Evolutionary conservation across 1,139 yeast genomes (phyloP).

Genomic region (Zygoascus meyerae): DNA sequence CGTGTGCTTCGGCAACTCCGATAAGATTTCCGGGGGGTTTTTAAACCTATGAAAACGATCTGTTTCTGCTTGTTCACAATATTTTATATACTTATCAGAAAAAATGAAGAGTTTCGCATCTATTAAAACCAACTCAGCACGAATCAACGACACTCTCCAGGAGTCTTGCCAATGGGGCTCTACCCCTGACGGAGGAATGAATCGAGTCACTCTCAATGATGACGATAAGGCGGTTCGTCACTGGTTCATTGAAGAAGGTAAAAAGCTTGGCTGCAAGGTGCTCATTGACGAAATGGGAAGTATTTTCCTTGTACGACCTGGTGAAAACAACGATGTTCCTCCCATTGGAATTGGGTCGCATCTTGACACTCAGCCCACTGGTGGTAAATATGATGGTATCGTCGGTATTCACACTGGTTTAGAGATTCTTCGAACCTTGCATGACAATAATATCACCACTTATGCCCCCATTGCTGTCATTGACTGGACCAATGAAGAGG

Average conservation of each 20-base stretch:
- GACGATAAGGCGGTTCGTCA: conserved; percentile 61
- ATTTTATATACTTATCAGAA: not conserved
- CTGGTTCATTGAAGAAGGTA: conserved; percentile 56
- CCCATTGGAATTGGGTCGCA: conserved; percentile 73
- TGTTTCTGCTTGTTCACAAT: too few species aligned
- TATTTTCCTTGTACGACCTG: conserved; percentile 60
- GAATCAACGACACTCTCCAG: conserved; percentile 53
- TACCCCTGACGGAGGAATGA: conserved; percentile 55
- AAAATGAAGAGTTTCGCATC: conserved; percentile 8
- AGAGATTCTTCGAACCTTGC: conserved; percentile 59
- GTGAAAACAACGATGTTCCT: conserved; percentile 40
- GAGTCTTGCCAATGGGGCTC: conserved; percentile 61
- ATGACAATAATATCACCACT: conserved; percentile 52
- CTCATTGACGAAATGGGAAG: conserved; percentile 61
- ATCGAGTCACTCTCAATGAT: conserved; percentile 53
- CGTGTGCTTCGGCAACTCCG: too few species aligned
- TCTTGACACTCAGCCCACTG: conserved; percentile 74
- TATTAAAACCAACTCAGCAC: conserved; percentile 10
- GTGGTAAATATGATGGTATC: conserved; percentile 71
- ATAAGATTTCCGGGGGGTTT: too few species aligned
- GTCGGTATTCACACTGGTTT: conserved; percentile 63
- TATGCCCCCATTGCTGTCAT: conserved; percentile 60
- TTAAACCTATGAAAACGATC: too few species aligned
- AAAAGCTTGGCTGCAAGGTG: conserved; percentile 50
- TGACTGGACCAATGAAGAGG: conserved; percentile 75